Evolutionary conservation across 208 protist genomes (phyloP).

Genomic region (Crithidia mellificae): DNA sequence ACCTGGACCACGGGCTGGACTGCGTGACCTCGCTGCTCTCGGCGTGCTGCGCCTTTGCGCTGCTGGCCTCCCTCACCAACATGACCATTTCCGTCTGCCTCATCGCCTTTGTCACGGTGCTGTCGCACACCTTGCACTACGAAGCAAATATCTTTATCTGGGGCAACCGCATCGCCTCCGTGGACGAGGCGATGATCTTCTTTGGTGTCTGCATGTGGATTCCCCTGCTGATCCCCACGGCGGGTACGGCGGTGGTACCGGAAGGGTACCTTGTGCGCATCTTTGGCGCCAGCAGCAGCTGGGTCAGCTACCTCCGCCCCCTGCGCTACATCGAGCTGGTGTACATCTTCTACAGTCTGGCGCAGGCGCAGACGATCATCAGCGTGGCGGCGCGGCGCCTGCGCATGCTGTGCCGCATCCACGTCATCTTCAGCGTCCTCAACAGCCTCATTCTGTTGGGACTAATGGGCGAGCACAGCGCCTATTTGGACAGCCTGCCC

Average conservation of each 20-base stretch:
- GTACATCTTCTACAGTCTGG: conserved; percentile 65
- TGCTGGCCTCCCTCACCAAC: conserved; percentile 71
- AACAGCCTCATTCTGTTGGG: conserved; percentile 59
- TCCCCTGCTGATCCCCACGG: conserved; percentile 51
- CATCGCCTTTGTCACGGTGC: conserved; percentile 68
- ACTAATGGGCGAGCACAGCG: conserved; percentile 54
- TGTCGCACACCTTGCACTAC: conserved; percentile 86
- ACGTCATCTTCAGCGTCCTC: conserved; percentile 55
- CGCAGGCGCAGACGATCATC: conserved; percentile 62
- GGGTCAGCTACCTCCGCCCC: conserved; percentile 21
- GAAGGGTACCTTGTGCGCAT: conserved; percentile 20
- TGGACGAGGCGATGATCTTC: conserved; percentile 92
- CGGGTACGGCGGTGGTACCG: conserved; percentile 43
- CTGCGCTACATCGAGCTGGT: conserved; percentile 58
- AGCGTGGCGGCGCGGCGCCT: conserved; percentile 43
- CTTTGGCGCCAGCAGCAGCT: conserved; percentile 21
- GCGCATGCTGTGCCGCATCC: conserved; percentile 68
- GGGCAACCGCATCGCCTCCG: conserved; percentile 83
- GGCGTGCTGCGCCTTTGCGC: conserved; percentile 54
- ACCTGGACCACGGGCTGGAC: conserved; percentile 92
- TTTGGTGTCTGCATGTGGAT: conserved; percentile 80
- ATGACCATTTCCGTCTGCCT: conserved; percentile 63
- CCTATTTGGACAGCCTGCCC: conserved; percentile 32
- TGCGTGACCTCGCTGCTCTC: conserved; percentile 90
- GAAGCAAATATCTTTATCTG: conserved; percentile 84